Conservation (phyloP, 164 flowering plant genomes). For the Vitis amurensis region DNA sequence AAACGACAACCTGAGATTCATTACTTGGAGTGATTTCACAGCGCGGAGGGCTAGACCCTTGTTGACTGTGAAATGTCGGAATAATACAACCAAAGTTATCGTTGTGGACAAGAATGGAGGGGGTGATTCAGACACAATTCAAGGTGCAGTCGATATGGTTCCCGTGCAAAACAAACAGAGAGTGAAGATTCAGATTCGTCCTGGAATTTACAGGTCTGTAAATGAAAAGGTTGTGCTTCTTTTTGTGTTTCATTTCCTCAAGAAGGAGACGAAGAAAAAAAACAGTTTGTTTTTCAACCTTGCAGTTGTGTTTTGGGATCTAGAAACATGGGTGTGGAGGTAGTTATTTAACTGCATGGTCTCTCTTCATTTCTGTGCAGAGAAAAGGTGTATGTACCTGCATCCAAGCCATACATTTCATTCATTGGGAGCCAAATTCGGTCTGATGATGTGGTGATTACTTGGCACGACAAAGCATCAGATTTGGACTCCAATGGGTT, state of each 20-base stretch:
- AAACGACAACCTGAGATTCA: slow-evolving; percentile 15
- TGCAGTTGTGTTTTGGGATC: background rate
- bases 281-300: background rate
- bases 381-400: slow-evolving; percentile 69
- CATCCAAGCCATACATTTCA: slow-evolving; percentile 73
- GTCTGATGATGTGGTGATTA: slow-evolving; percentile 40
- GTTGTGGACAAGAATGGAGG: slow-evolving; percentile 68
- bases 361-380: slow-evolving; percentile 32
- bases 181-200: slow-evolving; percentile 63
- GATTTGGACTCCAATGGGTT: slow-evolving; percentile 44
- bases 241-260: background rate
- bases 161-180: slow-evolving; percentile 47
- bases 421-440: slow-evolving; percentile 50
- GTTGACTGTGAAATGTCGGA: slow-evolving; percentile 1
- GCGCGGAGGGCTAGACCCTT: slow-evolving; percentile 18
- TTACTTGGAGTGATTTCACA: slow-evolving; percentile 70
- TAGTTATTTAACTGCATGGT: background rate
- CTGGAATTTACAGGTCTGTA: slow-evolving; percentile 81
- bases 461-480: slow-evolving; percentile 69
- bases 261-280: background rate
- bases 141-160: slow-evolving; percentile 81
- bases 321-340: background rate
- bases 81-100: slow-evolving; percentile 31
- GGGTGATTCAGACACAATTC: slow-evolving; percentile 65
- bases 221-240: background rate